Conservation (phyloP, 2,329 filamentous ascomycete genomes). For the Aspergillus sp. region DNA sequence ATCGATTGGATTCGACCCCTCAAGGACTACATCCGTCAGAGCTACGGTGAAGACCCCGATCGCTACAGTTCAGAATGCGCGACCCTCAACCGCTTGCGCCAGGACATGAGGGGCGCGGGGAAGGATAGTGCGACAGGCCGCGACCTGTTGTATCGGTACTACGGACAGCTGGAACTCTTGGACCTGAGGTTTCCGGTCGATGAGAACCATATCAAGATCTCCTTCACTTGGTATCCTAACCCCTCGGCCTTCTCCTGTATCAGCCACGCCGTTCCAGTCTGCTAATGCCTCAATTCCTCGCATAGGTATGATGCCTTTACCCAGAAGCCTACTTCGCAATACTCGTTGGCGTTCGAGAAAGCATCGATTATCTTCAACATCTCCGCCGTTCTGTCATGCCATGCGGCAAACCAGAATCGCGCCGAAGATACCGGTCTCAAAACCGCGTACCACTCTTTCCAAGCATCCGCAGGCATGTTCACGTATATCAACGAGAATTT, state of each 20-base stretch:
- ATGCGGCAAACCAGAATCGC: conserved; percentile 89
- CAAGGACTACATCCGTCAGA: conserved; percentile 89
- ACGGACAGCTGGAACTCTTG: conserved; percentile 91
- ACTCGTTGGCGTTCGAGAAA: conserved; percentile 96
- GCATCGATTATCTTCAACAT: conserved; percentile 99
- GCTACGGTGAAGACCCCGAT: conserved; percentile 95
- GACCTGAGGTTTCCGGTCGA: conserved; percentile 96
- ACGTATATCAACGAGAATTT: conserved; percentile 99
- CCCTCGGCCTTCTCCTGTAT: background rate
- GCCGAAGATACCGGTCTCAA: conserved; percentile 92
- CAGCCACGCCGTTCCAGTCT: background rate
- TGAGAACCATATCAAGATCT: conserved; percentile 98
- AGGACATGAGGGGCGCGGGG: conserved; percentile 97
- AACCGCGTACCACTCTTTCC: conserved; percentile 96
- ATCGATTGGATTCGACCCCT: conserved; percentile 95
- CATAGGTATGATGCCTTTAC: conserved; percentile 98
- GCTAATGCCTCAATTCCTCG: conserved; percentile 9
- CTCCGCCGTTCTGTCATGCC: conserved; percentile 91
- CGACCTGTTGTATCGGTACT: conserved; percentile 94
- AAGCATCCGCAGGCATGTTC: conserved; percentile 98
- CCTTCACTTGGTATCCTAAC: conserved; percentile 80
- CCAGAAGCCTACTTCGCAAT: conserved; percentile 94
- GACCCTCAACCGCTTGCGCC: conserved; percentile 88
- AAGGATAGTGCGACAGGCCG: conserved; percentile 93
- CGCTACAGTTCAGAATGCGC: conserved; percentile 93